Percentiles rank a stretch among this genome's conserved stretches.
These are phyloP conservation scores for Pseudohalonectria lignicola DNA, from an alignment of 2,329 filamentous ascomycete species.

Conservation along the genomic window DNA sequence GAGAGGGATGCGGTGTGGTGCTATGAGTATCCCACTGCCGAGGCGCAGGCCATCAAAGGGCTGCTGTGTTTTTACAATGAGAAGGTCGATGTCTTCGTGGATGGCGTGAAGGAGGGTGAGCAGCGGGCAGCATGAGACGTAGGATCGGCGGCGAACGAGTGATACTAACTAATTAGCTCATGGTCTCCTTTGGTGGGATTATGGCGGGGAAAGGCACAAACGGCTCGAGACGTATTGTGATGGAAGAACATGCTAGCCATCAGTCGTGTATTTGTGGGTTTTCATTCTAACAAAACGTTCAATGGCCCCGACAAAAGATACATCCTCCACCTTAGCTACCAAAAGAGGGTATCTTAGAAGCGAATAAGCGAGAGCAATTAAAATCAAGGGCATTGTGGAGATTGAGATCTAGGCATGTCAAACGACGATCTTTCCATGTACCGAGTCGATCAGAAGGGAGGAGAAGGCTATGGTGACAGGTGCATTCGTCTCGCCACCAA, in stretches of 20 bases:
- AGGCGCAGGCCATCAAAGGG: constrained; percentile 41
- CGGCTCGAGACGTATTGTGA: too few relatives aligned
- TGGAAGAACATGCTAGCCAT: too few relatives aligned
- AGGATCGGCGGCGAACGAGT: neutral
- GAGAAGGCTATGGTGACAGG: too few relatives aligned
- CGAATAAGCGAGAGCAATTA: neutral
- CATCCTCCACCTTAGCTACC: neutral
- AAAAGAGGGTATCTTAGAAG: neutral
- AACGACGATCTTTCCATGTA: neutral
- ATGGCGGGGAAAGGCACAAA: too few relatives aligned
- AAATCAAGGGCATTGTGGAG: neutral
- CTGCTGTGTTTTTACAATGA: constrained; percentile 56
- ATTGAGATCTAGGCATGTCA: neutral
- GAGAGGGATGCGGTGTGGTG: constrained; percentile 46
- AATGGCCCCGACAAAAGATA: too few relatives aligned
- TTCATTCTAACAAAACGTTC: too few relatives aligned
- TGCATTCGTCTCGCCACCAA: neutral
- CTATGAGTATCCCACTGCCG: constrained; percentile 42
- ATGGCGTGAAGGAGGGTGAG: constrained; percentile 31
- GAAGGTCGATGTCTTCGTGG: constrained; percentile 51
- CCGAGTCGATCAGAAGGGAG: too few relatives aligned
- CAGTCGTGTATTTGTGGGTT: too few relatives aligned
- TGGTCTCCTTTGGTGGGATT: too few relatives aligned
- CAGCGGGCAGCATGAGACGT: too few relatives aligned
- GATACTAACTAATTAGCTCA: neutral